Conservation (phyloP, 805 yeast genomes). For the Myxozyma lipomycoides region DNA sequence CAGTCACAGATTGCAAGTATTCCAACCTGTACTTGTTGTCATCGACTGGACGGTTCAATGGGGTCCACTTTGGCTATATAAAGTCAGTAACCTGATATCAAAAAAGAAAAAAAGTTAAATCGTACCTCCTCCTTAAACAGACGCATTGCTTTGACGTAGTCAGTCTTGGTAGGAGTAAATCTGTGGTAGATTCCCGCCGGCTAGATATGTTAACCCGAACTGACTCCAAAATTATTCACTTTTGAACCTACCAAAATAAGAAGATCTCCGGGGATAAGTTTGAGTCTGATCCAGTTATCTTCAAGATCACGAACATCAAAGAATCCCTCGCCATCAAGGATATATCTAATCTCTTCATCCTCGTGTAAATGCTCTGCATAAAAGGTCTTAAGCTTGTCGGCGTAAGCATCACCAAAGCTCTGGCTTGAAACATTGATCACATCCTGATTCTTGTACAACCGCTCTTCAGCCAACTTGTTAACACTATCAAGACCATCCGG, state of each 20-base stretch:
- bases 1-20: slow-evolving; percentile 36
- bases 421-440: slow-evolving; percentile 55
- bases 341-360: slow-evolving; percentile 93
- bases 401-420: slow-evolving; percentile 60
- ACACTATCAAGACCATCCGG: slow-evolving; percentile 49
- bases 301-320: slow-evolving; percentile 74
- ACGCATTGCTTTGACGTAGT: slow-evolving; percentile 71
- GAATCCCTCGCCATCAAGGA: slow-evolving; percentile 84
- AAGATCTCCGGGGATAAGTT: slow-evolving; percentile 59
- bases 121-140: slow-evolving; percentile 71
- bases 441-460: slow-evolving; percentile 80
- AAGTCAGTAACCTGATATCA: neutral
- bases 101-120: neutral
- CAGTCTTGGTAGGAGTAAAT: slow-evolving; percentile 65
- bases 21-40: slow-evolving; percentile 44
- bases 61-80: slow-evolving; percentile 79
- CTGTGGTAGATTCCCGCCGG: slow-evolving; percentile 96
- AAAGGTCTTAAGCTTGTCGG: slow-evolving; percentile 54
- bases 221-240: neutral
- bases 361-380: slow-evolving; percentile 69
- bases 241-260: slow-evolving; percentile 39
- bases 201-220: neutral
- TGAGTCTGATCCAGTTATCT: slow-evolving; percentile 74
- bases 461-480: slow-evolving; percentile 59
- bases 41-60: slow-evolving; percentile 64